These are phyloP conservation scores for Spizellomyces sp. DNA, from an alignment of 192 early-diverging fungal genomes.

Conservation along the genomic window DNA sequence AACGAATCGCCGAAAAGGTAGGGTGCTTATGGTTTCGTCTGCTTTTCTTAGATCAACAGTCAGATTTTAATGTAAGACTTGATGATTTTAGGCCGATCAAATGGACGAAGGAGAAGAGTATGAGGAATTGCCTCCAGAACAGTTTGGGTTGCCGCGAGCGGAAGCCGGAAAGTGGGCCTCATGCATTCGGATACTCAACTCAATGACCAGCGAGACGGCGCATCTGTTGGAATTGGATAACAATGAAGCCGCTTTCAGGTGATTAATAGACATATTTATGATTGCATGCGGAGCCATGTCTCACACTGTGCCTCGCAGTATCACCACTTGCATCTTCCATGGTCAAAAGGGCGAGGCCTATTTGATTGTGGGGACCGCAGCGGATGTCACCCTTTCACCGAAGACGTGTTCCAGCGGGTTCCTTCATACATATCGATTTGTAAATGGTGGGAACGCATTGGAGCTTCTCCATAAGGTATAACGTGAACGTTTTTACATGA, in stretches of 20 bases:
- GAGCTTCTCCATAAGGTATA: constrained; percentile 73
- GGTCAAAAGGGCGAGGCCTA: constrained; percentile 53
- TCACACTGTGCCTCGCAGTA: constrained; percentile 9
- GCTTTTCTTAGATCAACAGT: too few species aligned
- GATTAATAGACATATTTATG: constrained; percentile 16
- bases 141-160: constrained; percentile 78
- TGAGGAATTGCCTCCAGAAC: constrained; percentile 63
- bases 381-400: constrained; percentile 69
- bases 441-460: constrained; percentile 60
- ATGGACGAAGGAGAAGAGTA: constrained; percentile 56
- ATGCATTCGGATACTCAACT: constrained; percentile 78
- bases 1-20: constrained; percentile 6
- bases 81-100: neutral
- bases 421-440: constrained; percentile 76
- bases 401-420: constrained; percentile 68
- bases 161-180: constrained; percentile 83
- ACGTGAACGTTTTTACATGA: neutral
- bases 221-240: constrained; percentile 75
- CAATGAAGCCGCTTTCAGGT: constrained; percentile 83
- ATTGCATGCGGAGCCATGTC: neutral
- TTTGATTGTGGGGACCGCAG: constrained; percentile 84
- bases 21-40: neutral
- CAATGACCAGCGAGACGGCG: constrained; percentile 70
- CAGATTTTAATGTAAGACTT: too few species aligned
- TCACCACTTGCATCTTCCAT: constrained; percentile 37